Evolutionary conservation across 108 stramenopile genomes (phyloP).

Genomic region (Cyclotella sp.): DNA sequence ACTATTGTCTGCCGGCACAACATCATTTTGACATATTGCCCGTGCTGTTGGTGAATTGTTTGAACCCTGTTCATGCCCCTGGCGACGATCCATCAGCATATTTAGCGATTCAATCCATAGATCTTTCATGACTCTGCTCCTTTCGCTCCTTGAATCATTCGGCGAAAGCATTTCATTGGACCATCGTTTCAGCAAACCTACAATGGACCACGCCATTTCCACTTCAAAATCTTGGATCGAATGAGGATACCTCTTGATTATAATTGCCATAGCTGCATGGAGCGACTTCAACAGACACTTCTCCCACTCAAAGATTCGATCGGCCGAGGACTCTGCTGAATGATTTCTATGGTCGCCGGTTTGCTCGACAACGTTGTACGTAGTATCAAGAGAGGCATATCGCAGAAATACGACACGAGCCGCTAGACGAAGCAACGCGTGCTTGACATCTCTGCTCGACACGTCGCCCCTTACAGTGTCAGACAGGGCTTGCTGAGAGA

Average conservation of each 20-base stretch:
- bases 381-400: conserved; percentile 17
- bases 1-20: background rate
- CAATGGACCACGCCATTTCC: conserved; percentile 35
- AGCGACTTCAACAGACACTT: conserved; percentile 14
- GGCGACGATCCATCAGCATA: conserved; percentile 19
- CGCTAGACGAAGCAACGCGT: conserved; percentile 29
- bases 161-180: background rate
- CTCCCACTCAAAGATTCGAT: conserved; percentile 27
- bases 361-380: background rate
- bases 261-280: conserved; percentile 1
- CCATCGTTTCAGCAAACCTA: conserved; percentile 5
- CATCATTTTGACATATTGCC: background rate
- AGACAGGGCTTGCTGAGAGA: background rate
- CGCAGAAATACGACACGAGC: conserved; percentile 30
- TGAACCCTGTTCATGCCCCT: background rate
- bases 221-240: conserved; percentile 22
- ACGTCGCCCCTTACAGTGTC: background rate
- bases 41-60: background rate
- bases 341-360: background rate
- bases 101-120: conserved; percentile 20
- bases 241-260: background rate
- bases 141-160: background rate
- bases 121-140: background rate
- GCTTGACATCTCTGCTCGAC: background rate
- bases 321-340: background rate